Conservation (phyloP, 1,139 yeast genomes). For the Hansenula anomala region DNA sequence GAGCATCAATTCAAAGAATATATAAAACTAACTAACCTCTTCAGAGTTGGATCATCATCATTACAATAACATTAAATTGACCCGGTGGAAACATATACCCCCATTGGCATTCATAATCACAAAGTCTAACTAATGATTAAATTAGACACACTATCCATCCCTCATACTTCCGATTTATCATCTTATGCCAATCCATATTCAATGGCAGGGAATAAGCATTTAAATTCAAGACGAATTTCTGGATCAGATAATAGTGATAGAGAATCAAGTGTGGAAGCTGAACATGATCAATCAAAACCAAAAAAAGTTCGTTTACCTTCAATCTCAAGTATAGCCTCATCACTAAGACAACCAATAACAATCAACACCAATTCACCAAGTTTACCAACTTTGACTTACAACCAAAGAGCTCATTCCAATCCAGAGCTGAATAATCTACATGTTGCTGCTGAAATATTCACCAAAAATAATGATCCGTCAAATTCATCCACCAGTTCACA, state of each 20-base stretch:
- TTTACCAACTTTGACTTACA: background rate
- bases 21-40: no score
- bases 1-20: no score
- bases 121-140: background rate
- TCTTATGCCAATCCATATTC: slow-evolving; percentile 1
- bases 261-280: background rate
- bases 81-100: no score
- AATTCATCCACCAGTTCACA: background rate
- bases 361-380: background rate
- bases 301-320: slow-evolving; percentile 13
- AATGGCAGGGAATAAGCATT: background rate
- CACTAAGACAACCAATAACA: slow-evolving; percentile 2
- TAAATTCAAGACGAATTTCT: background rate
- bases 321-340: slow-evolving; percentile 8
- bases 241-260: background rate
- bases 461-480: background rate
- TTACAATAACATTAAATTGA: no score
- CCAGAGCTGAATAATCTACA: slow-evolving; percentile 5
- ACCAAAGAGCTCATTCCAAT: slow-evolving; percentile 2
- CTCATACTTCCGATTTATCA: background rate
- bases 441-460: slow-evolving; percentile 13
- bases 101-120: no score
- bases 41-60: no score
- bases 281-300: background rate
- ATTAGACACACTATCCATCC: background rate